Conservation (phyloP, 176 grass and related monocot genomes). For the Triticum urartu region DNA sequence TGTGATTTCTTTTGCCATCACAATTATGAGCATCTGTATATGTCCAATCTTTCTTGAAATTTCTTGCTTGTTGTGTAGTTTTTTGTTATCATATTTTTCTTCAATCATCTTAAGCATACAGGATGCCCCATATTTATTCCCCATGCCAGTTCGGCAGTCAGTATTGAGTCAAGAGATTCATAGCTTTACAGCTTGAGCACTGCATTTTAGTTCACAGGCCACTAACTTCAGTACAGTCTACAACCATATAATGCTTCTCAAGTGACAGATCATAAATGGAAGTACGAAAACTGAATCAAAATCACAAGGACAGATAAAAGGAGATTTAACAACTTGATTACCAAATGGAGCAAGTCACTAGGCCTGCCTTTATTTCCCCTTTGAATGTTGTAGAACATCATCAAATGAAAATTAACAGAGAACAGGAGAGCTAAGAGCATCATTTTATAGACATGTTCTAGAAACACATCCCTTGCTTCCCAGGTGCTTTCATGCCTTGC, state of each 20-base stretch:
- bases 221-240: background rate
- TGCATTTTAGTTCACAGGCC: background rate
- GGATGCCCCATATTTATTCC: background rate
- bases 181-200: background rate
- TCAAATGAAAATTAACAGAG: background rate
- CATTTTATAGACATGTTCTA: slow-evolving; percentile 13
- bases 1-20: background rate
- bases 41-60: background rate
- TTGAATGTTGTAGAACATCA: background rate
- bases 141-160: background rate
- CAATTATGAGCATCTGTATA: background rate
- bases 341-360: background rate
- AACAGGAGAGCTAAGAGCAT: background rate
- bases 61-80: background rate
- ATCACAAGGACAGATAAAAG: background rate
- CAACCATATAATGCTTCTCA: background rate
- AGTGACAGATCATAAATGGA: background rate
- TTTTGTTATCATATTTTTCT: background rate
- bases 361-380: slow-evolving; percentile 5
- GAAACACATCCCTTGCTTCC: slow-evolving; percentile 48
- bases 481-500: slow-evolving; percentile 44
- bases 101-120: background rate
- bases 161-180: background rate
- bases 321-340: background rate
- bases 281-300: background rate